A percentile compares a stretch with the other conserved stretches of the same genome.
Evolutionary conservation across 345 rosid species (phyloP).

Genomic region (Arabis alpina): DNA sequence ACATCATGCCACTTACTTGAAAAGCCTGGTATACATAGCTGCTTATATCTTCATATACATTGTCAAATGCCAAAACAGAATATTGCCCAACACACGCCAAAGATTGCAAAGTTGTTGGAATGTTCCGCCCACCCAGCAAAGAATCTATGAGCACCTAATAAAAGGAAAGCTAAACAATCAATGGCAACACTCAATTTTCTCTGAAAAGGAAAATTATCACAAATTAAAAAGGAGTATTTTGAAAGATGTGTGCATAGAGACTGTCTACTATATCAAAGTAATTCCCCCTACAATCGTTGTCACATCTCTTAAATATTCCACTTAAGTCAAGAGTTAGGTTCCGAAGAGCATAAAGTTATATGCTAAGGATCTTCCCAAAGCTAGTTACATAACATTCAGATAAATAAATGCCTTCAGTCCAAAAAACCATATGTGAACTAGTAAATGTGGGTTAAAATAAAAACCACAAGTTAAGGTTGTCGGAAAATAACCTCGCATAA

Average conservation of each 20-base stretch:
- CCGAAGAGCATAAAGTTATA: constrained; percentile 13
- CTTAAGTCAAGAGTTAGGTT: constrained; percentile 17
- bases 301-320: constrained; percentile 15
- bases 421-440: constrained; percentile 12
- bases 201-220: constrained; percentile 13
- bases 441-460: constrained; percentile 8
- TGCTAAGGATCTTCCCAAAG: constrained; percentile 29
- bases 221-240: background rate
- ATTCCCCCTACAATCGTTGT: constrained; percentile 19
- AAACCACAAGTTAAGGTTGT: constrained; percentile 2
- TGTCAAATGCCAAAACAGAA: constrained; percentile 63
- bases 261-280: background rate
- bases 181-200: constrained; percentile 26
- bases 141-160: constrained; percentile 68
- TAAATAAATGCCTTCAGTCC: constrained; percentile 24
- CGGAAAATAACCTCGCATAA: constrained; percentile 66
- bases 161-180: constrained; percentile 30
- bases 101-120: constrained; percentile 86
- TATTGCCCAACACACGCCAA: constrained; percentile 81
- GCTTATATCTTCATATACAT: constrained; percentile 57
- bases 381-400: constrained; percentile 11
- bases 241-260: constrained; percentile 22
- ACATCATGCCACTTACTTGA: constrained; percentile 57
- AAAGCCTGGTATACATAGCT: constrained; percentile 53
- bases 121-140: constrained; percentile 57